These are phyloP conservation scores for Cordyceps farinosa DNA, from an alignment of 2,329 filamentous ascomycete genomes.

Conservation along the genomic window DNA sequence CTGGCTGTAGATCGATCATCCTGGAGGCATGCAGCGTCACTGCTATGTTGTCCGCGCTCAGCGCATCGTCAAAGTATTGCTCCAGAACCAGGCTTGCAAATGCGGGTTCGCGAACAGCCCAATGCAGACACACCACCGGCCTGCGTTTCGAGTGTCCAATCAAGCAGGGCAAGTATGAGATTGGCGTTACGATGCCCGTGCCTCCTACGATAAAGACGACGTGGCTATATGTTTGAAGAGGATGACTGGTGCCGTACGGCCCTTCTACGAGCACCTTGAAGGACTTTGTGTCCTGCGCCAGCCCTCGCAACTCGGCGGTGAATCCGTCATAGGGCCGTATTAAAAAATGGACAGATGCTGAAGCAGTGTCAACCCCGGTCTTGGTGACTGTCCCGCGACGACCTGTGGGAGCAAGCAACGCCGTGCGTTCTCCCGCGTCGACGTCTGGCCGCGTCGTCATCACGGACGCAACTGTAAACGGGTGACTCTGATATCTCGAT, in stretches of 20 bases:
- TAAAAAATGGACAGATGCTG: slow-evolving; percentile 35
- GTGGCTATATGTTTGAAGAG: slow-evolving; percentile 36
- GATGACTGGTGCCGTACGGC: slow-evolving; percentile 41
- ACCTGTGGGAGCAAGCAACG: slow-evolving; percentile 28
- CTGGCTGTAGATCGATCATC: slow-evolving; percentile 11
- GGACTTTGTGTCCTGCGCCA: slow-evolving; percentile 27
- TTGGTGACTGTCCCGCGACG: neutral
- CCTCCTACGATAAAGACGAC: slow-evolving; percentile 44
- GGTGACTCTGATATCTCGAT: slow-evolving; percentile 46
- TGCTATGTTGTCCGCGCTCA: slow-evolving; percentile 29
- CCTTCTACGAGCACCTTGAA: slow-evolving; percentile 42
- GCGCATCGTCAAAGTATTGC: slow-evolving; percentile 30
- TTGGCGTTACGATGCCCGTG: slow-evolving; percentile 42
- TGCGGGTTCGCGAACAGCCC: slow-evolving; percentile 36
- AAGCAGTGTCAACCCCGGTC: neutral
- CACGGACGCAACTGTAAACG: slow-evolving; percentile 43
- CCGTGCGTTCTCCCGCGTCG: slow-evolving; percentile 31
- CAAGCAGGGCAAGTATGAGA: slow-evolving; percentile 36
- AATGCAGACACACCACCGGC: slow-evolving; percentile 32
- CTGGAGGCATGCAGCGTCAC: slow-evolving; percentile 37
- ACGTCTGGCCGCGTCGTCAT: slow-evolving; percentile 15
- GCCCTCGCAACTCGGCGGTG: slow-evolving; percentile 35
- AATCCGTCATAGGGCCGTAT: slow-evolving; percentile 45
- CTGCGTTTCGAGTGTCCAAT: slow-evolving; percentile 12
- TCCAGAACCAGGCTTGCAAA: slow-evolving; percentile 35